Percentiles rank a stretch among this genome's conserved stretches.
Evolutionary conservation across 108 stramenopile species (phyloP).

Genomic region (Asterionellopsis glacialis): DNA sequence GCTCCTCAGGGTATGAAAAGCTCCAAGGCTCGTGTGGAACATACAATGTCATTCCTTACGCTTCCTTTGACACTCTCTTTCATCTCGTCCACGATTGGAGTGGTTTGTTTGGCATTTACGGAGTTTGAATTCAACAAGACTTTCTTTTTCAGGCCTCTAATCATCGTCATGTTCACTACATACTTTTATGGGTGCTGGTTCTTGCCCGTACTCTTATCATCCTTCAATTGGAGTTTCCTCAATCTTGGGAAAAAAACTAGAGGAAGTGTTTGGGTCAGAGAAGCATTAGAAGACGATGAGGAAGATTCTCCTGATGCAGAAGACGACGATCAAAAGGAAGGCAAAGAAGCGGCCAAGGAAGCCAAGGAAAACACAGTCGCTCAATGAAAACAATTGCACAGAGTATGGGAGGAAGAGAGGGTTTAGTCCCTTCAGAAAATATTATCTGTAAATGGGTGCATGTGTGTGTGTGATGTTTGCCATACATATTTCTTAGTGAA

Average conservation of each 20-base stretch:
- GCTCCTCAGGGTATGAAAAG: constrained; percentile 13
- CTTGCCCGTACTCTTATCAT: constrained; percentile 20
- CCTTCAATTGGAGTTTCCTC: constrained; percentile 18
- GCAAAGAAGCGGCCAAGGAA: too few species aligned
- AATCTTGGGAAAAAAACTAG: constrained; percentile 3
- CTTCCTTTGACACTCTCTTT: constrained; percentile 39
- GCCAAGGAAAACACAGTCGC: too few species aligned
- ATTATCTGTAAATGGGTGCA: too few species aligned
- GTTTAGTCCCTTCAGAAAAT: too few species aligned
- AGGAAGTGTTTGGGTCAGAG: too few species aligned
- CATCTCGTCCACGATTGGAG: constrained; percentile 28
- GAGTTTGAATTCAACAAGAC: constrained; percentile 40
- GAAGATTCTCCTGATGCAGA: too few species aligned
- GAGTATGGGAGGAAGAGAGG: too few species aligned
- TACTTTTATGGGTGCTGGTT: constrained; percentile 44
- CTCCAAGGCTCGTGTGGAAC: constrained; percentile 26
- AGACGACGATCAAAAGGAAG: too few species aligned
- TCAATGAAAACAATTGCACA: too few species aligned
- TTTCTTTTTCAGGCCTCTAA: constrained; percentile 42
- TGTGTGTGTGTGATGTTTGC: too few species aligned
- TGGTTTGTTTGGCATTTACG: constrained; percentile 40
- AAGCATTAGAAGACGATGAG: too few species aligned
- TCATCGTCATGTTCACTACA: constrained; percentile 39
- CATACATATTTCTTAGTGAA: too few species aligned
- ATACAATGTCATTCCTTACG: constrained; percentile 34